Conservation (phyloP, 768 basidiomycete species). For the Pleurotus giganteus region DNA sequence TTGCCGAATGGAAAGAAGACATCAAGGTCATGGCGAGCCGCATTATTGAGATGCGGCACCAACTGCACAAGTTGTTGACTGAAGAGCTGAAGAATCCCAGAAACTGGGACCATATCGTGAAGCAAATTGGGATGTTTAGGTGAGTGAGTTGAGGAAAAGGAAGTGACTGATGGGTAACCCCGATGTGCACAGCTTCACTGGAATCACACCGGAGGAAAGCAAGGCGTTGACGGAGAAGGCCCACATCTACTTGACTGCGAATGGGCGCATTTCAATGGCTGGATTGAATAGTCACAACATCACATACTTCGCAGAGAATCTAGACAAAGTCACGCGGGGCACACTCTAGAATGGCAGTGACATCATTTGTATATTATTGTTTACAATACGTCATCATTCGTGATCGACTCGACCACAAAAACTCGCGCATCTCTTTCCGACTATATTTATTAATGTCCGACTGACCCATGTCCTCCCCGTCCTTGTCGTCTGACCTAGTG, state of each 20-base stretch:
- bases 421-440: neutral
- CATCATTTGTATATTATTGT: constrained; percentile 5
- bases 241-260: constrained; percentile 83
- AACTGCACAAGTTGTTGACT: constrained; percentile 71
- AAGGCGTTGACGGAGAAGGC: constrained; percentile 64
- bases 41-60: constrained; percentile 88
- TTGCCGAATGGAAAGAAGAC: constrained; percentile 87
- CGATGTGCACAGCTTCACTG: constrained; percentile 66
- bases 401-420: neutral
- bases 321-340: constrained; percentile 67
- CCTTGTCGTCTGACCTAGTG: constrained; percentile 7
- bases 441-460: neutral
- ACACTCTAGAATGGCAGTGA: constrained; percentile 14
- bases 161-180: constrained; percentile 1
- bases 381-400: constrained; percentile 8
- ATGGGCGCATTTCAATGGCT: constrained; percentile 94
- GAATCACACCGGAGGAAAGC: constrained; percentile 66
- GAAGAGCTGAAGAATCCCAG: constrained; percentile 85
- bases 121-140: constrained; percentile 99
- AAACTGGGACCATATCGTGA: constrained; percentile 92
- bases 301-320: constrained; percentile 64
- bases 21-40: constrained; percentile 90
- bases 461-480: constrained; percentile 5
- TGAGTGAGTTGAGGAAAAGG: constrained; percentile 29
- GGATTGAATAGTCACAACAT: constrained; percentile 82